Base-by-base conservation (phyloP, 169 alveolate species). In the Eimeria maxima region DNA sequence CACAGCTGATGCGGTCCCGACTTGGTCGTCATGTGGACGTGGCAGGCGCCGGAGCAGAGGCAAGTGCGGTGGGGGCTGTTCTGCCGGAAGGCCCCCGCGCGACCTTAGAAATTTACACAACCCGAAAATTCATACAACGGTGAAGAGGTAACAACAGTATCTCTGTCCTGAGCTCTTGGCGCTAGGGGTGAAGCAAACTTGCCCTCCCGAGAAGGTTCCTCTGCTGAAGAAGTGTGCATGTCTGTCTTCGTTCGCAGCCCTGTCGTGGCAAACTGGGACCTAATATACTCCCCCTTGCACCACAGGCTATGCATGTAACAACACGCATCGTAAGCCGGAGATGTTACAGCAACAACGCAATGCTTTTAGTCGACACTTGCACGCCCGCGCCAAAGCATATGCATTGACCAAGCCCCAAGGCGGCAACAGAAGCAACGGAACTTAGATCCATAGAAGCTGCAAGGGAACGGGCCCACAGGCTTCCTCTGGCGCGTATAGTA, bases 1-100 rank as follows among this genome's bases (percentile, higher is more conserved):
- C 63, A 53, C n/a, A 18, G 45, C 47, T 57, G 81, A 57, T 57
- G 33, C 63, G 60, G 45, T 86, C 93, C 22, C 47, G 47, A 33
- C 24, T 7, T 45, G 47, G n/a, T 29, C 80, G 76, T 33, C 63
- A 63, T 16, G 93, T 86, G 80, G 93, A 38, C 3, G 93, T 86
- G 65, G 93, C 93, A 60, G 93, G 81, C 13, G 93, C 63, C 27
- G 81, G 80, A 11, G 60, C 63, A 86, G 93, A 86, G 14, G 93
- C 65, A 22, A 80, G 81, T 63, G 60, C 93, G 44, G 10, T 42
- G n/a, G 57, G 63, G 93, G 50, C 13, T 11, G 74, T 16, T 60
- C 63, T 71, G 10, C 93, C 80, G 4, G 76, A 3, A 45, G 60
- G 42, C 29, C 60, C 55, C 93, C 60, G 4, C 80, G 93, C 20